phyloP scores from a whole-genome alignment of 208 protist genomes.

The Trypanosoma scelopori region DNA sequence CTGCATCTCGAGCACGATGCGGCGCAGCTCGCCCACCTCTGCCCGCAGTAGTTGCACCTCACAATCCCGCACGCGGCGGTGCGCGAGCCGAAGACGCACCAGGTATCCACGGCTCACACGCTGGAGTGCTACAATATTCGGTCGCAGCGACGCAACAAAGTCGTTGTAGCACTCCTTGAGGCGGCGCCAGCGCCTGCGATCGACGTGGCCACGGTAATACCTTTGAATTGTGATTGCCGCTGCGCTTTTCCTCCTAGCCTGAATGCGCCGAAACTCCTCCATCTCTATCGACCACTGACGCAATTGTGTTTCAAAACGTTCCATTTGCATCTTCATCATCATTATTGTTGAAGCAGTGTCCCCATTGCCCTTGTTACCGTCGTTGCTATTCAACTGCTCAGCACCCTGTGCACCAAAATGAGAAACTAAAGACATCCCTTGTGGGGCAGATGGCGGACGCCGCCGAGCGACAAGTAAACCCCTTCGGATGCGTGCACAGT shows the following conservation, averaged over 20 bases:
- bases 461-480: slow-evolving; percentile 30
- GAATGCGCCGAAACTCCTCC: slow-evolving; percentile 52
- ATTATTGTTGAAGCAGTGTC: not conserved
- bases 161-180: slow-evolving; percentile 43
- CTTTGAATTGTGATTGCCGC: slow-evolving; percentile 80
- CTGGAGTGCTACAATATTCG: slow-evolving; percentile 41
- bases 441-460: not conserved
- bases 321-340: slow-evolving; percentile 28
- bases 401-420: not conserved
- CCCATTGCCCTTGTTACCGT: not conserved
- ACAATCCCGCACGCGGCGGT: not conserved
- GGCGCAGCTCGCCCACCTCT: slow-evolving; percentile 27
- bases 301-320: slow-evolving; percentile 56
- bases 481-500: slow-evolving; percentile 41
- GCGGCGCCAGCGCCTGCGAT: slow-evolving; percentile 43
- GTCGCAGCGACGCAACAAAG: slow-evolving; percentile 45
- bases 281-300: slow-evolving; percentile 67
- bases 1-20: slow-evolving; percentile 29
- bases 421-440: not conserved
- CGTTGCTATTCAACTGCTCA: not conserved
- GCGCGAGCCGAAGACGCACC: slow-evolving; percentile 20
- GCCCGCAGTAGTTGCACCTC: slow-evolving; percentile 22
- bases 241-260: slow-evolving; percentile 39
- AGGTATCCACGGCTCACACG: slow-evolving; percentile 41
- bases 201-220: slow-evolving; percentile 66